Percentiles rank a stretch among this genome's conserved stretches.
phyloP scores from a whole-genome alignment of 2,329 filamentous ascomycete genomes.

The Plenodomus lindquistii region DNA sequence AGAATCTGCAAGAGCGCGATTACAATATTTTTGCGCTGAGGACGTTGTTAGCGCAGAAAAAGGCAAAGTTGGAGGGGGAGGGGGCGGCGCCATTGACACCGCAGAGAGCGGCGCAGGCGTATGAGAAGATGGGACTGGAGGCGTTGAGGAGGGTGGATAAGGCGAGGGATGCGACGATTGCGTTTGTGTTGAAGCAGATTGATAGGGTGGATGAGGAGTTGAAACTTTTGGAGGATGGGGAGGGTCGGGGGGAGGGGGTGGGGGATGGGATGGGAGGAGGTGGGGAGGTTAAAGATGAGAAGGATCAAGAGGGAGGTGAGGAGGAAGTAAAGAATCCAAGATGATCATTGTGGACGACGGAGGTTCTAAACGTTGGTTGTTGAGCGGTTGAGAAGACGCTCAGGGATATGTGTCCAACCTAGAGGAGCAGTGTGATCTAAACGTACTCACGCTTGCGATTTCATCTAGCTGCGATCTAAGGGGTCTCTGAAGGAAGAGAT shows the following conservation, averaged over 20 bases:
- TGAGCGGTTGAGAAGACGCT: too few relatives aligned
- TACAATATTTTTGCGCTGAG: conserved; percentile 54
- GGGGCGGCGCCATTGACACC: conserved; percentile 30
- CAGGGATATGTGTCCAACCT: too few relatives aligned
- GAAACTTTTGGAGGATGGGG: conserved; percentile 29
- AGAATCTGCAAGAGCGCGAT: conserved; percentile 48
- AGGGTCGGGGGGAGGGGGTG: conserved; percentile 21
- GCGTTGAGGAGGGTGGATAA: conserved; percentile 50
- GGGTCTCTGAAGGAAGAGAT: too few relatives aligned
- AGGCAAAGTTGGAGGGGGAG: conserved; percentile 33
- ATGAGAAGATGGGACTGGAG: conserved; percentile 48
- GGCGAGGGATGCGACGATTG: conserved; percentile 57
- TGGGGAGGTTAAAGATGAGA: conserved; percentile 7
- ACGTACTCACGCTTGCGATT: too few relatives aligned
- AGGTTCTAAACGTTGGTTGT: too few relatives aligned
- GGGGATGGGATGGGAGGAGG: conserved; percentile 18
- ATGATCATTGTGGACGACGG: too few relatives aligned
- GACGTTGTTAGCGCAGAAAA: conserved; percentile 50
- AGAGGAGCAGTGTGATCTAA: too few relatives aligned
- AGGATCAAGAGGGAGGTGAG: too few relatives aligned
- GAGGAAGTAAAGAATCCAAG: too few relatives aligned
- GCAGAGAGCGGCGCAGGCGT: conserved; percentile 44
- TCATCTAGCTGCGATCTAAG: too few relatives aligned
- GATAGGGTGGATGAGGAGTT: conserved; percentile 53
- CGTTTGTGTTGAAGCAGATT: conserved; percentile 57